Percentiles rank a stretch among this genome's conserved stretches.
Conservation (phyloP, 257 asterid genomes). For the Mentha longifolia region DNA sequence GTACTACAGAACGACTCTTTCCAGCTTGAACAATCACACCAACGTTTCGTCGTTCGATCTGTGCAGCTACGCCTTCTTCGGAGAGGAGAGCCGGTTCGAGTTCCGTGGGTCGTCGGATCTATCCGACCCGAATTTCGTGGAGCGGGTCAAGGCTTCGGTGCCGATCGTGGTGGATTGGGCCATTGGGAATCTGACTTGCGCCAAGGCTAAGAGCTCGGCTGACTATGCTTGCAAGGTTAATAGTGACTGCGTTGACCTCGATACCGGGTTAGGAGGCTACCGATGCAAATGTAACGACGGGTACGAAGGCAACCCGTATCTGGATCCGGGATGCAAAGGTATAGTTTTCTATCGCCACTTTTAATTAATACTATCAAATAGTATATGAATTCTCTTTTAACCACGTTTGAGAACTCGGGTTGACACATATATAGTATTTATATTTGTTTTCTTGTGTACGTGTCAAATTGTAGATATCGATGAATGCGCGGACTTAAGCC, state of each 20-base stretch:
- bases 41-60: slow-evolving; percentile 45
- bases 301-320: slow-evolving; percentile 75
- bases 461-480: slow-evolving; percentile 16
- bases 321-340: slow-evolving; percentile 78
- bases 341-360: neutral
- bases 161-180: slow-evolving; percentile 76
- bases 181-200: slow-evolving; percentile 61
- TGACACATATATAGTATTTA: neutral
- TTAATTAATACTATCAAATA: too few relatives aligned
- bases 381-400: too few relatives aligned
- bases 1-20: neutral
- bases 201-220: neutral
- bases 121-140: slow-evolving; percentile 46
- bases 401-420: neutral
- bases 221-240: slow-evolving; percentile 54
- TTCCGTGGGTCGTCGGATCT: slow-evolving; percentile 59
- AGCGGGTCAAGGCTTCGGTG: slow-evolving; percentile 37
- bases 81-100: slow-evolving; percentile 47
- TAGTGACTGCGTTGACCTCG: slow-evolving; percentile 57
- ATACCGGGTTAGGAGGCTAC: slow-evolving; percentile 56
- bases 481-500: slow-evolving; percentile 1
- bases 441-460: neutral
- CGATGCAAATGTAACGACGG: slow-evolving; percentile 60
- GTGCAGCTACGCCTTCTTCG: slow-evolving; percentile 75
- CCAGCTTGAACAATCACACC: slow-evolving; percentile 42